Percentiles rank a stretch among this genome's conserved stretches.
Conservation (phyloP, 257 asterid genomes). For the Rauvolfia tetraphylla region DNA sequence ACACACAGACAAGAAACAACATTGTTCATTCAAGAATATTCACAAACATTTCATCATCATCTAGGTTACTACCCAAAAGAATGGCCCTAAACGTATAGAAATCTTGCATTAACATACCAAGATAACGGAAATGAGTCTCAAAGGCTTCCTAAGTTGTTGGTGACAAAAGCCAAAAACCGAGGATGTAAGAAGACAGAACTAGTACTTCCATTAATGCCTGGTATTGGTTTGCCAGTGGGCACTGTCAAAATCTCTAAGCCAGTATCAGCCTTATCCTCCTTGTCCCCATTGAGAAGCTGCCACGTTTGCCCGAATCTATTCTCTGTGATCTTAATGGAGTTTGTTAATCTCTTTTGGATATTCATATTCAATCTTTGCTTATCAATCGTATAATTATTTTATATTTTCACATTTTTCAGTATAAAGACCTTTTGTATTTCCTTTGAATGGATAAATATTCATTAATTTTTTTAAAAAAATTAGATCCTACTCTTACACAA, state of each 20-base stretch:
- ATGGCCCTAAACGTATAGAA: background rate
- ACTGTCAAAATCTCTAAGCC: background rate
- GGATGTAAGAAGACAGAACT: background rate
- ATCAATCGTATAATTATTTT: no score
- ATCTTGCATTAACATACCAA: background rate
- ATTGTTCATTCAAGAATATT: background rate
- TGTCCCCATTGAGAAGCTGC: conserved; percentile 11
- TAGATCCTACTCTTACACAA: no score
- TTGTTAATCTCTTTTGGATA: background rate
- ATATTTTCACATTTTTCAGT: no score
- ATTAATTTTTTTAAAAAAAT: no score
- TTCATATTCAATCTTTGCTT: background rate
- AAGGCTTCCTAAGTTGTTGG: background rate
- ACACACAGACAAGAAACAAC: background rate
- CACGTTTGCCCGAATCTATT: conserved; percentile 9
- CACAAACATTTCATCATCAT: background rate
- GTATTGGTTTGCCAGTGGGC: background rate
- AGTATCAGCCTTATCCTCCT: conserved; percentile 12
- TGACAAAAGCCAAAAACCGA: background rate
- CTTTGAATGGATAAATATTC: no score
- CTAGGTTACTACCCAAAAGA: background rate
- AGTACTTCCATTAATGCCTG: conserved; percentile 12
- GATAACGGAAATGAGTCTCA: no score
- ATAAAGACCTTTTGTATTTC: no score
- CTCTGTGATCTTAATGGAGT: background rate